Base-by-base conservation (phyloP, 1,284 basidiomycete genomes). In the Heterobasidion occidentale region DNA sequence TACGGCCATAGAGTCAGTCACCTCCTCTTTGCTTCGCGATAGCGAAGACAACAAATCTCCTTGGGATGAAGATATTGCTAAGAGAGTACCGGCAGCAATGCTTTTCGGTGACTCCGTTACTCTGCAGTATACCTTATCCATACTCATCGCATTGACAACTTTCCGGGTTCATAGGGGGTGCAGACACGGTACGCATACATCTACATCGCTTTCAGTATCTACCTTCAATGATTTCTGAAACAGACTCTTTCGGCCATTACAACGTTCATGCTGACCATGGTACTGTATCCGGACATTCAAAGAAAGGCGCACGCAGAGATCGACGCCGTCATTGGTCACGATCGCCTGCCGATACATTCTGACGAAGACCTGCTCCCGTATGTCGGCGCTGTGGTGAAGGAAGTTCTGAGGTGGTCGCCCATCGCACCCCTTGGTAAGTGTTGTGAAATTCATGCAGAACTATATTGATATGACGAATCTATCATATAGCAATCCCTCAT, bases 181-280 rank as follows among this genome's bases (percentile, higher is more conserved):
- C 60, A 0, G 60, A 61, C 36, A 61, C 60, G 5, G 60, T 61
- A 3, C 52, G 59, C 9, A 34, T 52, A 47, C 6, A 27, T 27
- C 27, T 51, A 52, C 42, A 59, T 42, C 9, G 46, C 12, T 8
- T 4, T 48, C 15, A 9, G 9, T 20, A 36, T 9, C 14, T 4
- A 7, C 12, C 15, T 15, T 8, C 15, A 8, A 17, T 17, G 20
- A 46, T 36, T 48, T 9, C 7, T 15, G 12, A 12, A 9, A 14
- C 38, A 61, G 60, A 61, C 60, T 1, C 56, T 58, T 11, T 52
- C 56, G 4, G 53, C 60, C 19, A 51, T 60, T 20, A 52, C 45
- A 19, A 60, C 54, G 0, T 62, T 62, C 55, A 54, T 62, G 54
- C 56, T 62, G 9, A 58, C 61, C 6, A 62, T 62, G 61, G 58